Evolutionary conservation across 352 stramenopile species (phyloP).

Genomic region (Pythium grandisporangium): DNA sequence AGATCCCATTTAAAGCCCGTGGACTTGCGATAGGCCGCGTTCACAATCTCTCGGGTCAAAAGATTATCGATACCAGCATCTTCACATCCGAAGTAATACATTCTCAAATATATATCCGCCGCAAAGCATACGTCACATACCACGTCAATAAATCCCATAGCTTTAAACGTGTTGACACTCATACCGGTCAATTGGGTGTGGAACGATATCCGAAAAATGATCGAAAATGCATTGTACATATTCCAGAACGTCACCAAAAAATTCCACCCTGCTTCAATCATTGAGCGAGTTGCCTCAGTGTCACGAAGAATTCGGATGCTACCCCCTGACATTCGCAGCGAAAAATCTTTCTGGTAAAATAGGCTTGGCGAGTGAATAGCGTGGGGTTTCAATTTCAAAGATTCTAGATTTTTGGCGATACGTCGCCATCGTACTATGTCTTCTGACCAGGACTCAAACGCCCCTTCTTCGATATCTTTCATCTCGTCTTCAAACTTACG

Average conservation of each 20-base stretch:
- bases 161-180: conserved; percentile 8
- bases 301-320: not conserved
- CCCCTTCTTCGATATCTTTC: conserved; percentile 36
- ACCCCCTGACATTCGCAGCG: not conserved
- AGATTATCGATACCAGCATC: conserved; percentile 40
- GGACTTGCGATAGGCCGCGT: conserved; percentile 29
- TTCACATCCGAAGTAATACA: conserved; percentile 52
- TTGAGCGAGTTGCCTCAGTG: conserved; percentile 9
- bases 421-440: conserved; percentile 20
- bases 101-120: conserved; percentile 51
- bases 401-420: conserved; percentile 37
- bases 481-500: conserved; percentile 59
- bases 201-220: conserved; percentile 69
- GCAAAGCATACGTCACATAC: conserved; percentile 40
- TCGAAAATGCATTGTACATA: conserved; percentile 52
- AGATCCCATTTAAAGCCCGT: conserved; percentile 36
- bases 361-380: conserved; percentile 32
- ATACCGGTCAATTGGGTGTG: conserved; percentile 36
- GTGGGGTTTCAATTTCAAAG: conserved; percentile 44
- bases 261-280: conserved; percentile 31
- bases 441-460: conserved; percentile 23
- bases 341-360: conserved; percentile 41
- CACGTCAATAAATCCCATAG: conserved; percentile 31
- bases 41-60: conserved; percentile 17
- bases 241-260: conserved; percentile 40